A percentile compares a stretch with the other conserved stretches of the same genome.
Conservation (phyloP, 345 rosid genomes). For the Pelargonium nanum region DNA sequence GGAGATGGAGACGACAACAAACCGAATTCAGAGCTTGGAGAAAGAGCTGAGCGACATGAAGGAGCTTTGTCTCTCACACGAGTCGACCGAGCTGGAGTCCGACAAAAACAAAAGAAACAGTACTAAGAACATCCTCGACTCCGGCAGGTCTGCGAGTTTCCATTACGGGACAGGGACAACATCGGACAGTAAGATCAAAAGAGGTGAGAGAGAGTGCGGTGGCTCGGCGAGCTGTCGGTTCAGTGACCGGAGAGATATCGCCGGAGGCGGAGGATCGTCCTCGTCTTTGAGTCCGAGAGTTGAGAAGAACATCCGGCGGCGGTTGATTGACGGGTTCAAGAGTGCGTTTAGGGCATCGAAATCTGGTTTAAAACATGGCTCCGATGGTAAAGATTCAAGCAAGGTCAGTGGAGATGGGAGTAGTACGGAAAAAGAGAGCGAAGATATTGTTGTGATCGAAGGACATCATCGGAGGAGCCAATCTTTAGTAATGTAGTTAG, state of each 20-base stretch:
- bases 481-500: no score
- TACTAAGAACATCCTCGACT: slow-evolving; percentile 13
- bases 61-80: slow-evolving; percentile 22
- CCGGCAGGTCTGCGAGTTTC: slow-evolving; percentile 49
- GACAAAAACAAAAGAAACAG: slow-evolving; percentile 18
- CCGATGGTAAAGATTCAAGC: slow-evolving; percentile 3
- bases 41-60: slow-evolving; percentile 56
- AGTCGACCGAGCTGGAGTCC: slow-evolving; percentile 19
- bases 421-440: no score
- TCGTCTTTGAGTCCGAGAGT: slow-evolving; percentile 24
- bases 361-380: slow-evolving; percentile 16
- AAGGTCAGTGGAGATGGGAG: slow-evolving; percentile 7
- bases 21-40: slow-evolving; percentile 58
- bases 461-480: no score
- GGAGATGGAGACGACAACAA: slow-evolving; percentile 57
- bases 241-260: neutral
- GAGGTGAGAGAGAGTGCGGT: slow-evolving; percentile 47
- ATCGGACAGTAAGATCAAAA: slow-evolving; percentile 23
- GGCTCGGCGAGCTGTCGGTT: slow-evolving; percentile 13
- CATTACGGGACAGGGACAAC: slow-evolving; percentile 21
- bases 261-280: neutral
- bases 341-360: slow-evolving; percentile 36
- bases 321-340: slow-evolving; percentile 50
- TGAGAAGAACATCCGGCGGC: slow-evolving; percentile 30
- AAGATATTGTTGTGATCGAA: no score